Evolutionary conservation across 768 basidiomycete species (phyloP).

Genomic region (Porpolomopsis calyptriformis): DNA sequence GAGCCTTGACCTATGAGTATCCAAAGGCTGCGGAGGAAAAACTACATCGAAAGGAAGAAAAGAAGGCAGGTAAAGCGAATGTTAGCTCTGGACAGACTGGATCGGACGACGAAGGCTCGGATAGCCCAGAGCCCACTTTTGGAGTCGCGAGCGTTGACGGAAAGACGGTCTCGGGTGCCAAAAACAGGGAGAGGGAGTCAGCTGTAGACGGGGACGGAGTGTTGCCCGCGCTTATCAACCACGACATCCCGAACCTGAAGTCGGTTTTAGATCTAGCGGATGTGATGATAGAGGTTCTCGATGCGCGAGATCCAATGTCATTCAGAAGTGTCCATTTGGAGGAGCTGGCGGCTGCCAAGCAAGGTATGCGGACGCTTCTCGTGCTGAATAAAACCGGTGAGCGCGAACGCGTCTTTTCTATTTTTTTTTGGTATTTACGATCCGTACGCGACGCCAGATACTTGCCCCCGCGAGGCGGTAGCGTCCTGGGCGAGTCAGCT

Average conservation of each 20-base stretch:
- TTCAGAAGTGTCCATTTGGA: constrained; percentile 60
- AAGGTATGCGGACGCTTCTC: constrained; percentile 44
- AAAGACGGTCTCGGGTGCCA: constrained; percentile 26
- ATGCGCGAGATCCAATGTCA: constrained; percentile 72
- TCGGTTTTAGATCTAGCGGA: constrained; percentile 69
- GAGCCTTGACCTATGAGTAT: not conserved
- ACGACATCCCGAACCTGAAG: constrained; percentile 48
- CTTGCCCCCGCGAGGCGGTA: constrained; percentile 68
- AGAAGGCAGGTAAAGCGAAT: constrained; percentile 31
- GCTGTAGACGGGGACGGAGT: constrained; percentile 32
- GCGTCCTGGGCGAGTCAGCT: constrained; percentile 57
- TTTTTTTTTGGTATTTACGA: no score
- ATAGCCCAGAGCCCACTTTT: constrained; percentile 26
- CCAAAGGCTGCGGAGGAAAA: constrained; percentile 69
- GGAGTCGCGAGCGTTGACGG: constrained; percentile 38
- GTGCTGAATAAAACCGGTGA: constrained; percentile 82
- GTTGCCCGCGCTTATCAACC: constrained; percentile 52
- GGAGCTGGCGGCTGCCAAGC: constrained; percentile 30
- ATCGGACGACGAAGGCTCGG: constrained; percentile 21
- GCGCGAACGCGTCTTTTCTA: no score
- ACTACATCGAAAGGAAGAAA: constrained; percentile 52
- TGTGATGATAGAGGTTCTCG: constrained; percentile 70
- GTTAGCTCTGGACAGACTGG: constrained; percentile 16
- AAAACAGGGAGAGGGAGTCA: constrained; percentile 20
- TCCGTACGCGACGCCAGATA: constrained; percentile 42